Conservation (phyloP, 192 early-diverging fungal species). For the Phycomyces blakesleeanus region DNA sequence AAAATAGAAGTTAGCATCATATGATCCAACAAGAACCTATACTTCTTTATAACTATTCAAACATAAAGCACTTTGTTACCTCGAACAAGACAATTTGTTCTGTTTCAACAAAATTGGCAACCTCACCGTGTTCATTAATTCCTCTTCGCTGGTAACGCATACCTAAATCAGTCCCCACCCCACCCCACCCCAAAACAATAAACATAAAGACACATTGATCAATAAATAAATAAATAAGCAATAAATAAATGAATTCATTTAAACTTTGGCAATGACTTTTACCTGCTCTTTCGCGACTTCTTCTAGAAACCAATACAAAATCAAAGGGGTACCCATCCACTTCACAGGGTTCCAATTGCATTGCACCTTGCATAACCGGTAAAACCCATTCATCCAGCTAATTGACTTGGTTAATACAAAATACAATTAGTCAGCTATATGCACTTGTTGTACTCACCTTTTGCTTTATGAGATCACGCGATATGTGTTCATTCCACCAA, state of each 20-base stretch:
- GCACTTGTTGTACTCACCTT: constrained; percentile 28
- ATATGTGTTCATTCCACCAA: constrained; percentile 61
- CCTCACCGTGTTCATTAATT: constrained; percentile 78
- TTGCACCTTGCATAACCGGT: constrained; percentile 67
- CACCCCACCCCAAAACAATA: too few species aligned
- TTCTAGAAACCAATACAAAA: constrained; percentile 65
- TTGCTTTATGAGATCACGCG: constrained; percentile 37
- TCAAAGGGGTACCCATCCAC: constrained; percentile 58
- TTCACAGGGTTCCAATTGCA: constrained; percentile 60
- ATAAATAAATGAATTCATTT: not conserved
- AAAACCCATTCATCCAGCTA: constrained; percentile 51
- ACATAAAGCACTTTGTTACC: constrained; percentile 20
- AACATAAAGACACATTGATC: too few species aligned
- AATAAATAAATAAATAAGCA: constrained; percentile 1
- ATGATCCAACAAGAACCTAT: too few species aligned
- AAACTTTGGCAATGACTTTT: too few species aligned
- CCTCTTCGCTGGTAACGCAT: constrained; percentile 89
- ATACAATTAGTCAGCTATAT: too few species aligned
- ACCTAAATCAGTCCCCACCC: constrained; percentile 50
- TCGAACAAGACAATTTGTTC: constrained; percentile 81
- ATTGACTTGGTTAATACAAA: not conserved
- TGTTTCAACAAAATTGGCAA: constrained; percentile 96
- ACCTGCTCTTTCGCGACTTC: constrained; percentile 56
- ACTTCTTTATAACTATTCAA: too few species aligned
- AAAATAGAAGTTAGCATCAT: too few species aligned